Percentiles rank a stretch among this genome's conserved stretches.
Evolutionary conservation across 1,139 yeast genomes (phyloP).

Genomic region (Pichia norvegensis): DNA sequence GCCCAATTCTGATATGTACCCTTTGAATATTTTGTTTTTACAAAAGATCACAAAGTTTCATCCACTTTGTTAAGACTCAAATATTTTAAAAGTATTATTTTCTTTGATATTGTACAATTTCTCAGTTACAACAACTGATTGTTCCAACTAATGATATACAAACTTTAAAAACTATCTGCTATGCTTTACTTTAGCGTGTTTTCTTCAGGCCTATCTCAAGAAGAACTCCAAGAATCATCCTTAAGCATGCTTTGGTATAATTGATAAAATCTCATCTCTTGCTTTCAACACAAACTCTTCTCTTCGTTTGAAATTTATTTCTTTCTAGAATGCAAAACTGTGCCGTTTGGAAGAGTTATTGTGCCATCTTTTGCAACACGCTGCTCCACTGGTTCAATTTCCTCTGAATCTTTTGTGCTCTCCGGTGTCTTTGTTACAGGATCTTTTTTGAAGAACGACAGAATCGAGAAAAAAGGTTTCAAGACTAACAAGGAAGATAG

Average conservation of each 20-base stretch:
- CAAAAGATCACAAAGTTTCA: too few relatives aligned
- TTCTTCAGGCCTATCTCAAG: too few relatives aligned
- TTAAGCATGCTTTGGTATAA: too few relatives aligned
- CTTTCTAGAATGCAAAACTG: slow-evolving; percentile 10
- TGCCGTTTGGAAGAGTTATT: slow-evolving; percentile 9
- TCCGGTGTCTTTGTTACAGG: too few relatives aligned
- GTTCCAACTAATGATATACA: slow-evolving; percentile 1
- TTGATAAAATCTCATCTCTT: too few relatives aligned
- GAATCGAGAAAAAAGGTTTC: neutral
- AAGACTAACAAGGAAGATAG: slow-evolving; percentile 1
- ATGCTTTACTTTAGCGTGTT: neutral
- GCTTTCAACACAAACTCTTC: too few relatives aligned
- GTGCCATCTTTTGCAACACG: neutral
- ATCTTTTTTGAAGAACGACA: neutral
- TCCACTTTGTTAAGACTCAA: too few relatives aligned
- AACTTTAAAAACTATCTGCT: neutral
- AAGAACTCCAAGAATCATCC: neutral
- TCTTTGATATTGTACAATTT: slow-evolving; percentile 1
- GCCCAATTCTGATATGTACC: too few relatives aligned
- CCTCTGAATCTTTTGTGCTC: neutral
- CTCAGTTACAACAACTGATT: neutral
- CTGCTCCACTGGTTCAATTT: neutral
- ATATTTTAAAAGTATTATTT: too few relatives aligned
- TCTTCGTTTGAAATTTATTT: slow-evolving; percentile 1
- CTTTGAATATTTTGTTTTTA: too few relatives aligned